Percentiles rank a stretch among this genome's conserved stretches.
These are phyloP conservation scores for Centrapalus pauciflorus DNA, from an alignment of 129 eudicot species.

Conservation along the genomic window DNA sequence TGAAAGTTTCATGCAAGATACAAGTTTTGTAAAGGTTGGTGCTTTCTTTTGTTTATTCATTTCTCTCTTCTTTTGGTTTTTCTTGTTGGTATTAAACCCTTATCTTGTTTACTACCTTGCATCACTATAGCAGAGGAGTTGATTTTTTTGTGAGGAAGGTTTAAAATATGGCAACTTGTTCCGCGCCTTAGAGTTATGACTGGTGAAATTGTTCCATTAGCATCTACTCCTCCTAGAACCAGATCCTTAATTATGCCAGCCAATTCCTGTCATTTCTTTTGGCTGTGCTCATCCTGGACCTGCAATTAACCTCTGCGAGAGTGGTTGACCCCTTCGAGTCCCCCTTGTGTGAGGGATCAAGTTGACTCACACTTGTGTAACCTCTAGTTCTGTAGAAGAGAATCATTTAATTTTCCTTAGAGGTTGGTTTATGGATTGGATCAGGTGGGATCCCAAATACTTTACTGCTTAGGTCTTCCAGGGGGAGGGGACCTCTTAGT, in stretches of 20 bases:
- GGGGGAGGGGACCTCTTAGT: neutral
- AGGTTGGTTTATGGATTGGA: neutral
- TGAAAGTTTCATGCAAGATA: constrained; percentile 2
- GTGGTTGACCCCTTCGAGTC: neutral
- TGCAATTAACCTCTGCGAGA: neutral
- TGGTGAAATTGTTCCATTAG: neutral
- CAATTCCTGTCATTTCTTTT: neutral
- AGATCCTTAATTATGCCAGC: neutral
- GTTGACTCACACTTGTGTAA: neutral
- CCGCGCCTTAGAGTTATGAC: neutral
- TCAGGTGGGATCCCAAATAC: neutral
- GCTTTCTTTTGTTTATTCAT: neutral
- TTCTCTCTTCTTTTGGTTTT: neutral
- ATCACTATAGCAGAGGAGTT: neutral
- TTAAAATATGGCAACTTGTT: neutral
- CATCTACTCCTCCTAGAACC: neutral
- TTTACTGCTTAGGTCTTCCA: neutral
- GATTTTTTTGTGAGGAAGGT: neutral
- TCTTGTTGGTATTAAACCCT: neutral
- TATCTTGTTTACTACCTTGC: neutral
- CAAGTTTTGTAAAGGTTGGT: neutral
- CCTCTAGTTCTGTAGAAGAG: neutral
- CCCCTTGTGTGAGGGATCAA: neutral
- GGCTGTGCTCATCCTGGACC: neutral
- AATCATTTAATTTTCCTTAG: neutral